These are phyloP conservation scores for Phaeodactylum tricornutum DNA, from an alignment of 108 stramenopile genomes.

Conservation along the genomic window DNA sequence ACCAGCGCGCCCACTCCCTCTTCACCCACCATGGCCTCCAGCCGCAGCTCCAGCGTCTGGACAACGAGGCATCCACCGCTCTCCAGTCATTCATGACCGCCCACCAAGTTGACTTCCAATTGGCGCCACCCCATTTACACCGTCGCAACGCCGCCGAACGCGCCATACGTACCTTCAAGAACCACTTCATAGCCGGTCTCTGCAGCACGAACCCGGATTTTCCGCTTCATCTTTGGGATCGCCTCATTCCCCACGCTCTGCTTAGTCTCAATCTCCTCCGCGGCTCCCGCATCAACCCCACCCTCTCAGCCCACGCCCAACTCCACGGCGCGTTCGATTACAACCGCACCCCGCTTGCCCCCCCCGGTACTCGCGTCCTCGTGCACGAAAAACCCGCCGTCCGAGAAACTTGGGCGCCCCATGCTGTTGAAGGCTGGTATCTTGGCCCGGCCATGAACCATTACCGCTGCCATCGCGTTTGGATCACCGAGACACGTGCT, in stretches of 20 bases:
- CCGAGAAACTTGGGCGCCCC: no score
- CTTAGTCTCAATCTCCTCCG: constrained; percentile 28
- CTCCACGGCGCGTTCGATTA: no score
- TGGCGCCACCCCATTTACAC: constrained; percentile 18
- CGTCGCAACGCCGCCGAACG: constrained; percentile 32
- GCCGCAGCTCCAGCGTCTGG: constrained; percentile 3
- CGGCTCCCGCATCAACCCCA: constrained; percentile 20
- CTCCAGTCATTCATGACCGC: constrained; percentile 10
- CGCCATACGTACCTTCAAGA: constrained; percentile 35
- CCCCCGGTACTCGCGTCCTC: no score
- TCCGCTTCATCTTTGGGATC: constrained; percentile 24
- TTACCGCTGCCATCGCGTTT: no score
- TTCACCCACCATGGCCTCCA: no score
- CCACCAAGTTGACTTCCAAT: constrained; percentile 12
- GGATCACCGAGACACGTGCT: no score
- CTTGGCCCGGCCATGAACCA: no score
- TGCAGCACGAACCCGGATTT: constrained; percentile 12
- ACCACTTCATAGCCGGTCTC: constrained; percentile 36
- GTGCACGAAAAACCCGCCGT: no score
- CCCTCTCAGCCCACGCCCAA: no score
- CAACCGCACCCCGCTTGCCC: no score
- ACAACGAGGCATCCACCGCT: constrained; percentile 14
- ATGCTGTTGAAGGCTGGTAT: no score
- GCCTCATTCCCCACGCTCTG: constrained; percentile 14
- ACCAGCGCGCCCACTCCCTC: not conserved